Percentiles rank a stretch among this genome's conserved stretches.
Conservation (phyloP, 73 alveolate species). For the Tetrahymena thermophila region DNA sequence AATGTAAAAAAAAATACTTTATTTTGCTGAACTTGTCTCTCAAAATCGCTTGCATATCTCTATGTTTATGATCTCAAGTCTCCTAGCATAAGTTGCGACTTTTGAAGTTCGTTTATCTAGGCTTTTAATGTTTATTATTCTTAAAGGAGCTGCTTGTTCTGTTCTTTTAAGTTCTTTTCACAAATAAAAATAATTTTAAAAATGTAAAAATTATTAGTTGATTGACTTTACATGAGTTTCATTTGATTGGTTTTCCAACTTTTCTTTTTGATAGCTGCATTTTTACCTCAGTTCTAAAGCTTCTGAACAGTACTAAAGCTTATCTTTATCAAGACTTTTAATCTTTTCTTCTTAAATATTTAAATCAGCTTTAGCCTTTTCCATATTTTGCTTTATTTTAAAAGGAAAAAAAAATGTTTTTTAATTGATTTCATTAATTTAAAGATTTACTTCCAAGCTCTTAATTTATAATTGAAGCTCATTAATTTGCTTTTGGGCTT, state of each 20-base stretch:
- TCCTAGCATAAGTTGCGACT: neutral
- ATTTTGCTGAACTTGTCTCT: neutral
- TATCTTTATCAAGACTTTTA: neutral
- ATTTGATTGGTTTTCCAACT: neutral
- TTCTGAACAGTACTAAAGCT: neutral
- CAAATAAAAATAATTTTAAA: neutral
- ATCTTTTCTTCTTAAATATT: neutral
- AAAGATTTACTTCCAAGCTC: neutral
- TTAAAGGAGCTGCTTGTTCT: neutral
- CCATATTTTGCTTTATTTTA: neutral
- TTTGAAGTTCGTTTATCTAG: neutral
- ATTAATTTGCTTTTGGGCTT: neutral
- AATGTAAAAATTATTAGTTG: neutral
- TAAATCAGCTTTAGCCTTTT: neutral
- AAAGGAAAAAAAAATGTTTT: neutral
- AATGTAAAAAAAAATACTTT: too few species aligned
- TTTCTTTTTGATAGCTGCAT: neutral
- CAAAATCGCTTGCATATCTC: neutral
- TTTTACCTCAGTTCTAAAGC: neutral
- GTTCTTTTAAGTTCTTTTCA: neutral
- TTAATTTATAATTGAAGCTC: neutral
- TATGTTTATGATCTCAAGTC: neutral
- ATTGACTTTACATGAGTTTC: neutral
- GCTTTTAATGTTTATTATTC: neutral
- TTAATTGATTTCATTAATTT: neutral